A percentile compares a stretch with the other conserved stretches of the same genome.
Evolutionary conservation across 2,329 filamentous ascomycete species (phyloP).

Genomic region (Blumeriella jaapii): DNA sequence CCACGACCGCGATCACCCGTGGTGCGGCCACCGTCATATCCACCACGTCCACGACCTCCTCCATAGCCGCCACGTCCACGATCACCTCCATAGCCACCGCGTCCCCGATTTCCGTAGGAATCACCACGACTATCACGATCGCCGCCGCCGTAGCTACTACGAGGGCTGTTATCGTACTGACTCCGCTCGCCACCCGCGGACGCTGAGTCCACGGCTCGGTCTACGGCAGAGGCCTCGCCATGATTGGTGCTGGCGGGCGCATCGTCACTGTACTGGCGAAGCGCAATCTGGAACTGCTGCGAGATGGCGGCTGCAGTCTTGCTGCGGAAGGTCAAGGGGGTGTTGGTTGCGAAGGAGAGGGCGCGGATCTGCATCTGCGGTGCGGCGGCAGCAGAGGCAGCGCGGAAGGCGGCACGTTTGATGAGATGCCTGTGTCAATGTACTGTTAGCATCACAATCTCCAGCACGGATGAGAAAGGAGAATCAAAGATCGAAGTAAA

Average conservation of each 20-base stretch:
- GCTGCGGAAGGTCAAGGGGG: slow-evolving; percentile 26
- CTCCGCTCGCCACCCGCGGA: slow-evolving; percentile 6
- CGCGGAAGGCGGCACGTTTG: slow-evolving; percentile 44
- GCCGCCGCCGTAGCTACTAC: neutral
- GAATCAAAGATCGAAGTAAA: no score
- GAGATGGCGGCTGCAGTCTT: slow-evolving; percentile 28
- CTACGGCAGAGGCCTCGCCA: slow-evolving; percentile 19
- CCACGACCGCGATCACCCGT: neutral
- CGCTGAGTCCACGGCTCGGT: slow-evolving; percentile 16
- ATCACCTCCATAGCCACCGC: slow-evolving; percentile 4
- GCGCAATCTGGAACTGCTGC: slow-evolving; percentile 27
- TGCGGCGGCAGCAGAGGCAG: slow-evolving; percentile 36
- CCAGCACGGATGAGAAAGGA: no score
- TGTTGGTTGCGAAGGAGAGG: slow-evolving; percentile 30
- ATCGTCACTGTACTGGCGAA: slow-evolving; percentile 37
- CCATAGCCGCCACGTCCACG: slow-evolving; percentile 3
- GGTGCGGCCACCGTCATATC: neutral
- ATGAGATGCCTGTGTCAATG: slow-evolving; percentile 28
- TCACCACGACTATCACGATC: no score
- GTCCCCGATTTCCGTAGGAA: no score
- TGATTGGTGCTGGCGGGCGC: slow-evolving; percentile 15
- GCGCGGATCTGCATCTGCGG: slow-evolving; percentile 27
- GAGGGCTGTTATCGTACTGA: slow-evolving; percentile 1
- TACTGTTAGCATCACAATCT: slow-evolving; percentile 5
- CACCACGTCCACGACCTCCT: slow-evolving; percentile 3